Conservation (phyloP, 1,284 basidiomycete genomes). For the Apiotrichum veenhuisii region DNA sequence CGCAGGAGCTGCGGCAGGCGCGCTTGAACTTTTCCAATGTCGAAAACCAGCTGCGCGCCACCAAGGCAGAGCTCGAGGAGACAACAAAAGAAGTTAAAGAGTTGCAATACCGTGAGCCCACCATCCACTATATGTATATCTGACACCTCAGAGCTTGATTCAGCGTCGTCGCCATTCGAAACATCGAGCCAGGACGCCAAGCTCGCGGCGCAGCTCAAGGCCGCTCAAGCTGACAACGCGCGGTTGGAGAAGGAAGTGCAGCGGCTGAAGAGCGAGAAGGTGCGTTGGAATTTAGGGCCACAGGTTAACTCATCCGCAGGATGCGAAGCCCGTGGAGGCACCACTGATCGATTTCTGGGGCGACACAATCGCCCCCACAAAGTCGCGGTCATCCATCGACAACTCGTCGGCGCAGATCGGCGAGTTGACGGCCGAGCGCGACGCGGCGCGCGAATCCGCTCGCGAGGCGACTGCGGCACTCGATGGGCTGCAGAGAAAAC, state of each 20-base stretch:
- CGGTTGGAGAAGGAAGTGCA: slow-evolving; percentile 26
- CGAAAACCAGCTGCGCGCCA: slow-evolving; percentile 29
- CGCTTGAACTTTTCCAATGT: slow-evolving; percentile 40
- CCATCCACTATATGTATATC: neutral
- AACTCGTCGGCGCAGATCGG: slow-evolving; percentile 21
- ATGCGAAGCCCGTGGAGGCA: neutral
- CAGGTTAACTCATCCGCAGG: neutral
- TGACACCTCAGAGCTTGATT: slow-evolving; percentile 14
- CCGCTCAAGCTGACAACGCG: slow-evolving; percentile 30
- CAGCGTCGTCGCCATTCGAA: neutral
- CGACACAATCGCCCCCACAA: neutral
- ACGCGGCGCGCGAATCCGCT: slow-evolving; percentile 7
- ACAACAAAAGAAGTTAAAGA: slow-evolving; percentile 36
- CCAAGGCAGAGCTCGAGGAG: slow-evolving; percentile 28
- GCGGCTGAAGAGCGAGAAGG: slow-evolving; percentile 15
- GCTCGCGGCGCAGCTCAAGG: slow-evolving; percentile 26
- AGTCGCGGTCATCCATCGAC: neutral
- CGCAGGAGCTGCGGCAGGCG: slow-evolving; percentile 34
- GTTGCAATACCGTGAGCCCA: slow-evolving; percentile 37
- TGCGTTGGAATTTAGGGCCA: slow-evolving; percentile 11
- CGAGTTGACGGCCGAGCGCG: slow-evolving; percentile 26
- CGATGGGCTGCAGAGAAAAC: slow-evolving; percentile 22
- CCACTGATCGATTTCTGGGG: neutral
- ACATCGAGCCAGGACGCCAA: slow-evolving; percentile 7
- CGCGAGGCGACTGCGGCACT: slow-evolving; percentile 13